Evolutionary conservation across 1,139 yeast species (phyloP).

Genomic region (Lodderomyces jiufengensis): DNA sequence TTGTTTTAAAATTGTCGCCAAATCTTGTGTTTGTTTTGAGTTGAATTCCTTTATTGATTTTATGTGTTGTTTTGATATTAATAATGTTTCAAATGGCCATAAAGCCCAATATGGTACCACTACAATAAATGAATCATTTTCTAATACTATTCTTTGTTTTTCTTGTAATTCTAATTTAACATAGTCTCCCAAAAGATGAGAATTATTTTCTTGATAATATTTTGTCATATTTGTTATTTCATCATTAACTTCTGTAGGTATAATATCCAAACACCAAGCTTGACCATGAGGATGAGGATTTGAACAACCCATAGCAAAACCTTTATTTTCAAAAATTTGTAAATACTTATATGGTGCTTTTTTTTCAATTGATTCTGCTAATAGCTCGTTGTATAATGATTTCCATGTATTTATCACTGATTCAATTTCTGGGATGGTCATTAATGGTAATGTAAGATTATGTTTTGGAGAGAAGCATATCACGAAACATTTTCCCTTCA

Average conservation of each 20-base stretch:
- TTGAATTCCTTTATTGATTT: conserved; percentile 50
- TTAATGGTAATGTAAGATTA: conserved; percentile 61
- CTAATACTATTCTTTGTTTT: conserved; percentile 50
- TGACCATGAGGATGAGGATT: conserved; percentile 82
- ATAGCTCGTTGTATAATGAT: conserved; percentile 41
- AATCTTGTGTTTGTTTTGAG: conserved; percentile 48
- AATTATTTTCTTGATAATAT: conserved; percentile 42
- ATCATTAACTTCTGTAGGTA: conserved; percentile 66
- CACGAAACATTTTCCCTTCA: conserved; percentile 67
- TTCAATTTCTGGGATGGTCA: conserved; percentile 43
- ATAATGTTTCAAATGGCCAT: conserved; percentile 76
- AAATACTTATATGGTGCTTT: conserved; percentile 54
- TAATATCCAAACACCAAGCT: conserved; percentile 68
- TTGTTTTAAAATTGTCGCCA: conserved; percentile 52
- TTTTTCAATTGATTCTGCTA: conserved; percentile 33
- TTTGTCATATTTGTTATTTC: conserved; percentile 52
- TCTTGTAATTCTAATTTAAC: conserved; percentile 55
- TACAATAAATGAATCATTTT: conserved; percentile 63
- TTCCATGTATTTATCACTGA: conserved; percentile 61
- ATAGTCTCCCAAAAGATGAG: conserved; percentile 62
- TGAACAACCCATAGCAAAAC: conserved; percentile 79
- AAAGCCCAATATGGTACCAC: conserved; percentile 82
- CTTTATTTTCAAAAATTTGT: conserved; percentile 77
- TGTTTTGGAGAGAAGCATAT: conserved; percentile 76
- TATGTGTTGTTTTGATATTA: conserved; percentile 54